Evolutionary conservation across 2,329 filamentous ascomycete species (phyloP), one percentile per base, ranked within the genome.

Genomic region (Penicillium sp.): DNA sequence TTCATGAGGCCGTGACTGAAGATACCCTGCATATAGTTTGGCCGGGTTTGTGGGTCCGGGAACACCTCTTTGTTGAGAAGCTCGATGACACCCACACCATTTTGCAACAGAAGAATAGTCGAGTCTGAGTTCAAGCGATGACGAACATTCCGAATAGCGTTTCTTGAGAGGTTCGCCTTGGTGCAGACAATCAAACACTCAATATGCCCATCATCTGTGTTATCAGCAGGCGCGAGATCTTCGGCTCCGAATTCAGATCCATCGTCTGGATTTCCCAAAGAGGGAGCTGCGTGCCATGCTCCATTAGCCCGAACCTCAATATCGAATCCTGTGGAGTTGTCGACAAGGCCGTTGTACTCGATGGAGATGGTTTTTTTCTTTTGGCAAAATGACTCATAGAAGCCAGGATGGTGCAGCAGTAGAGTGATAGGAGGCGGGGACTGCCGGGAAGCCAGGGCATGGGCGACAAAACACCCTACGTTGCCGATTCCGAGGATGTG

Each of bases 71-170:
- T 66, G 54, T 87, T 88, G 27, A 96, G 75, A 33, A 82, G 77
- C 33, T 97, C 89, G n/a, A 88, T 73, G 2, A 88, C 71, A 1
- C 93, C 91, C 64, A 97, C 79, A 1, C 90, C 88, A 47, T 91
- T 86, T 41, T 88, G 84, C 40, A 94, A 64, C 39, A 94, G 77
- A 43, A 86, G 80, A 6, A 95, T 76, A 0, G 87, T 86, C 1
- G 84, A 87, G 18, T 80, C 70, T 2, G 76, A 70, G 29, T 78
- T 74, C n/a, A 94, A 68, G 7, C 87, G 78, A 47, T 80, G 75
- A 2, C 82, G 75, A 36, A 94, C 78, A 1, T 77, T 66, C 5
- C 77, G 70, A 10, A 95, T 65, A 27, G 86, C 83, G 1, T 75
- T 68, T n/a, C 86, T 63, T 0, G 86, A 86, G 25, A 78, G 69